A percentile compares a stretch with the other conserved stretches of the same genome.
phyloP scores from a whole-genome alignment of 805 yeast species.

The Candida andamanensis region DNA sequence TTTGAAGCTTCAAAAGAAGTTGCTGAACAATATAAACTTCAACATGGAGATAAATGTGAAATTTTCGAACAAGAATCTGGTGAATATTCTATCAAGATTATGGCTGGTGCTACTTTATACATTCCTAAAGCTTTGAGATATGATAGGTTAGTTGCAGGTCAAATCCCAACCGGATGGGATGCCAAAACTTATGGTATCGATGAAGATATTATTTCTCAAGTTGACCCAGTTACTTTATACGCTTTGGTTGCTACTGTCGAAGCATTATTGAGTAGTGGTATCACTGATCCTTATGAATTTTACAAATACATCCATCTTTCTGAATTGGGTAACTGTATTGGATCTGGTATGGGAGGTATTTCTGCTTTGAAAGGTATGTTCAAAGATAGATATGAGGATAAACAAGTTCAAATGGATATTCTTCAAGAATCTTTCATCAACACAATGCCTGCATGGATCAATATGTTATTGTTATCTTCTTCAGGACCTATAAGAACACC shows the following conservation, averaged over 20 bases:
- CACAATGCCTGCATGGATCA: slow-evolving; percentile 99
- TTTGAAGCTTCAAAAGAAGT: slow-evolving; percentile 94
- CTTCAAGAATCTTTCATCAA: slow-evolving; percentile 97
- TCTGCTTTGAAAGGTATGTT: slow-evolving; percentile 96
- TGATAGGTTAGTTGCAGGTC: slow-evolving; percentile 82
- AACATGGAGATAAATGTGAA: slow-evolving; percentile 93
- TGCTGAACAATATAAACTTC: slow-evolving; percentile 88
- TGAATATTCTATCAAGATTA: slow-evolving; percentile 82
- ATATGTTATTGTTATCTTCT: slow-evolving; percentile 92
- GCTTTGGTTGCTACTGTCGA: slow-evolving; percentile 93
- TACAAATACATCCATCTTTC: slow-evolving; percentile 97
- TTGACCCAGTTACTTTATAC: slow-evolving; percentile 90
- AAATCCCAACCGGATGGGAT: slow-evolving; percentile 98
- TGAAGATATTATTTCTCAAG: slow-evolving; percentile 90
- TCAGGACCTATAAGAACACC: slow-evolving; percentile 99
- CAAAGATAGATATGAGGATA: slow-evolving; percentile 87
- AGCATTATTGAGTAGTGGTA: slow-evolving; percentile 90
- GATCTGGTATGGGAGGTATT: slow-evolving; percentile 99
- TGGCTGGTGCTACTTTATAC: slow-evolving; percentile 87
- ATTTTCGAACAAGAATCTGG: slow-evolving; percentile 86
- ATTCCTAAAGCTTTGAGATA: slow-evolving; percentile 83
- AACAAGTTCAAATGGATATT: slow-evolving; percentile 94
- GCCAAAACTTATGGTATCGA: slow-evolving; percentile 92
- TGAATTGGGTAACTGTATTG: slow-evolving; percentile 98
- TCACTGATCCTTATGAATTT: slow-evolving; percentile 97